Percentiles rank a stretch among this genome's conserved stretches.
Evolutionary conservation across 2,329 filamentous ascomycete species (phyloP).

Genomic region (Aureobasidium sp.): DNA sequence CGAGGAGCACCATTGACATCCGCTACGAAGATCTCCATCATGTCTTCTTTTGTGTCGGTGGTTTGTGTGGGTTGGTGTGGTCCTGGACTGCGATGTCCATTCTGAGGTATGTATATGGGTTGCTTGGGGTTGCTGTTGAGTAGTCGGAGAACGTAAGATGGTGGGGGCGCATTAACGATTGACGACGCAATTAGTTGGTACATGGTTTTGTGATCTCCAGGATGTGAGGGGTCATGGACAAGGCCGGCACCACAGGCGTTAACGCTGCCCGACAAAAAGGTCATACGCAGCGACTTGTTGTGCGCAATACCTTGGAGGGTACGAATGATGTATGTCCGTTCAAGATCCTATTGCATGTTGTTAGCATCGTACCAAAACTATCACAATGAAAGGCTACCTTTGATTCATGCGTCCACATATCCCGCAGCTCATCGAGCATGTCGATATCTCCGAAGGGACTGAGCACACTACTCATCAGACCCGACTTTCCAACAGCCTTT

Average conservation of each 20-base stretch:
- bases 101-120: conserved; percentile 80
- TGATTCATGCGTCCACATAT: conserved; percentile 96
- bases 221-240: conserved; percentile 86
- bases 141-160: conserved; percentile 81
- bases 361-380: background rate
- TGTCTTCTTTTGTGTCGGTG: conserved; percentile 95
- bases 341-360: conserved; percentile 60
- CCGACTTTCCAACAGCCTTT: conserved; percentile 90
- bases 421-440: conserved; percentile 84
- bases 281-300: conserved; percentile 94
- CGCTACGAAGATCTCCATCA: conserved; percentile 99
- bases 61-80: conserved; percentile 39
- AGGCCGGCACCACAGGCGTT: conserved; percentile 87
- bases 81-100: conserved; percentile 62
- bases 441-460: conserved; percentile 97
- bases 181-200: conserved; percentile 94
- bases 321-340: conserved; percentile 91
- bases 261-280: conserved; percentile 87
- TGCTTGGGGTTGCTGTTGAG: conserved; percentile 77
- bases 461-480: conserved; percentile 89
- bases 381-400: conserved; percentile 50
- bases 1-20: conserved; percentile 78
- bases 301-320: conserved; percentile 92
- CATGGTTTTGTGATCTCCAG: conserved; percentile 96
- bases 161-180: conserved; percentile 82